These are phyloP conservation scores for Aethionema arabicum DNA, from an alignment of 345 rosid species.

Conservation along the genomic window DNA sequence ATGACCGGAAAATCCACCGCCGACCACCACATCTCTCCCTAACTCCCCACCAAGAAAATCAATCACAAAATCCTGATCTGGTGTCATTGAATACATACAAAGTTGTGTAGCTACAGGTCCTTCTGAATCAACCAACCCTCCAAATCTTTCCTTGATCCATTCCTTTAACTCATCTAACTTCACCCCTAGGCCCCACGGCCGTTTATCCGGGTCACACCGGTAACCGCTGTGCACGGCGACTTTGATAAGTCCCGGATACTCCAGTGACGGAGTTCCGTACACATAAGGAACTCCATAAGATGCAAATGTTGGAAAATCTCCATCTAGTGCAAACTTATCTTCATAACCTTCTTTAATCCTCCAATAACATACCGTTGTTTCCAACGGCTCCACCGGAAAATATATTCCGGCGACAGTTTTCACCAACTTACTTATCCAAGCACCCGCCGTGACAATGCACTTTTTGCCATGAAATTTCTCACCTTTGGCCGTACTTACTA, in stretches of 20 bases:
- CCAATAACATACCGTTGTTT: slow-evolving; percentile 73
- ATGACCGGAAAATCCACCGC: slow-evolving; percentile 87
- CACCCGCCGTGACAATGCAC: slow-evolving; percentile 76
- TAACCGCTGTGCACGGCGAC: slow-evolving; percentile 59
- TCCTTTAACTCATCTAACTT: slow-evolving; percentile 46
- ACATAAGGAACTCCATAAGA: slow-evolving; percentile 57
- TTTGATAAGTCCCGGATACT: slow-evolving; percentile 83
- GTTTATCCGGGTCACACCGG: slow-evolving; percentile 73
- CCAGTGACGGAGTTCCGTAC: slow-evolving; percentile 81
- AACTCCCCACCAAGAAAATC: slow-evolving; percentile 82
- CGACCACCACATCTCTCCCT: slow-evolving; percentile 67
- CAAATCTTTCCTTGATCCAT: slow-evolving; percentile 62
- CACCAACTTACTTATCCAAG: slow-evolving; percentile 72
- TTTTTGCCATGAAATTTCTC: slow-evolving; percentile 56
- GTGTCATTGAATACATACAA: slow-evolving; percentile 81
- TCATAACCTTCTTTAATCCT: slow-evolving; percentile 71
- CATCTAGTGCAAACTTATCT: slow-evolving; percentile 42
- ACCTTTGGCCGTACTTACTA: slow-evolving; percentile 44
- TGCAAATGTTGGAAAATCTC: slow-evolving; percentile 71
- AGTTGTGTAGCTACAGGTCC: slow-evolving; percentile 63
- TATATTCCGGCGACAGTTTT: slow-evolving; percentile 47
- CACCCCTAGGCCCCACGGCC: slow-evolving; percentile 69
- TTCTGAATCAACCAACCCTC: slow-evolving; percentile 53
- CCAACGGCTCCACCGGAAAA: slow-evolving; percentile 60
- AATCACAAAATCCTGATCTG: slow-evolving; percentile 80